A percentile compares a stretch with the other conserved stretches of the same genome.
These are phyloP conservation scores for Astragalus membranaceus DNA, from an alignment of 306 rosid species.

Conservation along the genomic window DNA sequence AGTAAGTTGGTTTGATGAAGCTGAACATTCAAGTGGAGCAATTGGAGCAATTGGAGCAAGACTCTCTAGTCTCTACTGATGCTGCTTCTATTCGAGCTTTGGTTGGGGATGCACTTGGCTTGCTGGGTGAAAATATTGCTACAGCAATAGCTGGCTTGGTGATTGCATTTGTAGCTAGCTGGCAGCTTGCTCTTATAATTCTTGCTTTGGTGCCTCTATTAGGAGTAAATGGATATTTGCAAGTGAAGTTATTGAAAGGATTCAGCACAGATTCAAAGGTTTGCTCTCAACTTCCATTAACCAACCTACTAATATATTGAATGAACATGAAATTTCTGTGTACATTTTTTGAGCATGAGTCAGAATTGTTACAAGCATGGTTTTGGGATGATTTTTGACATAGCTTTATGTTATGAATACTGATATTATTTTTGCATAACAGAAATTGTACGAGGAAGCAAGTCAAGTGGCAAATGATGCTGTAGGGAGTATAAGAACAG, in stretches of 20 bases:
- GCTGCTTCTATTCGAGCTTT: slow-evolving; percentile 48
- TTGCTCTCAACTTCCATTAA: slow-evolving; percentile 5
- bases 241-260: slow-evolving; percentile 44
- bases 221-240: slow-evolving; percentile 35
- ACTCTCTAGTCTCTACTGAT: slow-evolving; percentile 50
- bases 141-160: slow-evolving; percentile 37
- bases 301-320: not conserved
- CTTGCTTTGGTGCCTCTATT: slow-evolving; percentile 49
- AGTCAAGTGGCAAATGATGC: slow-evolving; percentile 82
- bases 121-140: slow-evolving; percentile 42
- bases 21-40: slow-evolving; percentile 45
- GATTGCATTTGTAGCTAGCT: slow-evolving; percentile 47
- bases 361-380: too few relatives aligned
- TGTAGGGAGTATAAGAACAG: slow-evolving; percentile 73
- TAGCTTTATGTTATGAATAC: not conserved
- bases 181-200: slow-evolving; percentile 54
- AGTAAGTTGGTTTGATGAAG: slow-evolving; percentile 74
- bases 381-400: too few relatives aligned
- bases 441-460: slow-evolving; percentile 76
- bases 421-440: not conserved
- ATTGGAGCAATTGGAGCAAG: slow-evolving; percentile 56
- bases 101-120: slow-evolving; percentile 58
- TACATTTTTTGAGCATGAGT: too few relatives aligned
- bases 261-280: slow-evolving; percentile 60
- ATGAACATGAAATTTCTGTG: not conserved